A percentile compares a stretch with the other conserved stretches of the same genome.
Evolutionary conservation across 345 rosid species (phyloP).

Genomic region (Salix koriyanagi): DNA sequence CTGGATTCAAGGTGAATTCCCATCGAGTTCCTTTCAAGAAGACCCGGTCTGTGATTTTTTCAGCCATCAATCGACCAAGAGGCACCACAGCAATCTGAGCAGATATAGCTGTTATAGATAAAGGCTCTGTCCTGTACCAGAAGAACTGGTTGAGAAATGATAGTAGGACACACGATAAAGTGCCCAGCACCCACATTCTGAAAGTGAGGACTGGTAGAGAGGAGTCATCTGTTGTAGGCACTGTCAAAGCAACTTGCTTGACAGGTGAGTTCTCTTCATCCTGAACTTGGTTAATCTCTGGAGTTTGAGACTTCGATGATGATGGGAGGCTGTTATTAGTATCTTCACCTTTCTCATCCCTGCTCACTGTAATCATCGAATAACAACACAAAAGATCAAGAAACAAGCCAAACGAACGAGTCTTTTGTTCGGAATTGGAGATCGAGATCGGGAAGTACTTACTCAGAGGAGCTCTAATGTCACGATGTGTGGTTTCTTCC

Average conservation of each 20-base stretch:
- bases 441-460: constrained; percentile 12
- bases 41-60: constrained; percentile 57
- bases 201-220: constrained; percentile 85
- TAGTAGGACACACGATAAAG: constrained; percentile 58
- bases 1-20: constrained; percentile 87
- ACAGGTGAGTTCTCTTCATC: constrained; percentile 74
- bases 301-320: neutral
- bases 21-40: constrained; percentile 62
- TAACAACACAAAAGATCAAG: neutral
- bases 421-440: neutral
- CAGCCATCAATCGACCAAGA: constrained; percentile 86
- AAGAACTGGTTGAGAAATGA: constrained; percentile 95
- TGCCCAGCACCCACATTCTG: constrained; percentile 91
- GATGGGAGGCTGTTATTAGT: neutral
- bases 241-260: constrained; percentile 85
- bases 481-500: constrained; percentile 37
- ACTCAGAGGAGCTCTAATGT: constrained; percentile 47
- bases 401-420: neutral
- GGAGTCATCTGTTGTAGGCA: constrained; percentile 77
- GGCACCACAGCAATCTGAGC: constrained; percentile 96
- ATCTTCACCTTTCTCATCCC: constrained; percentile 12
- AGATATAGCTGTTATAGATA: constrained; percentile 87
- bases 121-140: constrained; percentile 91
- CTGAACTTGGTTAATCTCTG: constrained; percentile 9
- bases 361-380: constrained; percentile 22